These are phyloP conservation scores for Jamesozyma spencerorum DNA, from an alignment of 805 yeast genomes.

Conservation along the genomic window DNA sequence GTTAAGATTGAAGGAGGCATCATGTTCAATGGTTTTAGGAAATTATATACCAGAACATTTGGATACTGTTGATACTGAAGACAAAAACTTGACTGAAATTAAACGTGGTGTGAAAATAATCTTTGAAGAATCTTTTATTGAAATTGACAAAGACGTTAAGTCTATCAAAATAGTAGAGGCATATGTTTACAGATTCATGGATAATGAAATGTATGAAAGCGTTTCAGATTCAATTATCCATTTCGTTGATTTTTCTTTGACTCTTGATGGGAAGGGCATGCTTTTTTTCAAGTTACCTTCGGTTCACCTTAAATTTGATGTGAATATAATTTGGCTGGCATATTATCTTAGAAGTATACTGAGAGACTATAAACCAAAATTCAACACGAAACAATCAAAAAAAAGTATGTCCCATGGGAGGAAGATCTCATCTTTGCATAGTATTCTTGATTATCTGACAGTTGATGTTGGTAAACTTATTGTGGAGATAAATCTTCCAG, in stretches of 20 bases:
- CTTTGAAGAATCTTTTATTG: constrained; percentile 16
- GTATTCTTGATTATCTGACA: constrained; percentile 3
- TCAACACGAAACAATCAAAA: neutral
- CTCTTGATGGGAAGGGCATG: neutral
- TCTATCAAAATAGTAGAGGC: constrained; percentile 13
- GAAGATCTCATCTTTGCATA: neutral
- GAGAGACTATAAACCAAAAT: constrained; percentile 6
- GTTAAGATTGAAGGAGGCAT: constrained; percentile 22
- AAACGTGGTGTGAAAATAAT: constrained; percentile 20
- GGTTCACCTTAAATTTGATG: constrained; percentile 21
- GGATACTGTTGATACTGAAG: constrained; percentile 18
- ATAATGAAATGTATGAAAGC: constrained; percentile 6
- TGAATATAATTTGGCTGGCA: constrained; percentile 23
- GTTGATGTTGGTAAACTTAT: constrained; percentile 15
- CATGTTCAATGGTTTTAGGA: constrained; percentile 17
- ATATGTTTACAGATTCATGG: constrained; percentile 19
- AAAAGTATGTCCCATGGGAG: too few species aligned
- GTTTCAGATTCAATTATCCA: constrained; percentile 14
- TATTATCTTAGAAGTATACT: constrained; percentile 15
- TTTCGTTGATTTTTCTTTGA: constrained; percentile 11
- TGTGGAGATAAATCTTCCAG: constrained; percentile 22
- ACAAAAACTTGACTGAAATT: constrained; percentile 15
- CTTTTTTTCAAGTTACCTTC: constrained; percentile 13
- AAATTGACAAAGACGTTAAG: constrained; percentile 6
- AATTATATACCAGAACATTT: constrained; percentile 15